Evolutionary conservation across 805 yeast species (phyloP).

Genomic region (Suhomyces sp.): DNA sequence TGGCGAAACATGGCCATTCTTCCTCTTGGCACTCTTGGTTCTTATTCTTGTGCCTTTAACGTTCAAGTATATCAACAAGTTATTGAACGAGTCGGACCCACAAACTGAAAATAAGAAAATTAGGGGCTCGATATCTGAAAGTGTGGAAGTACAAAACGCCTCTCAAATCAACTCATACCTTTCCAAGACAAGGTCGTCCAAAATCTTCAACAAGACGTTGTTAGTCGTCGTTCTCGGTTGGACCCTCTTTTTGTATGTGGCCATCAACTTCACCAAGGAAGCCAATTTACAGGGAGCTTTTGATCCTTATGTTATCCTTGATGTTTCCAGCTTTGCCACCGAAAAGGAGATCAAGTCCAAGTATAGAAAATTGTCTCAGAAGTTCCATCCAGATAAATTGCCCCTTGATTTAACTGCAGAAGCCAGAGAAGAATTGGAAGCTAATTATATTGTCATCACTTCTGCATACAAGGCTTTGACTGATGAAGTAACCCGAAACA

Average conservation of each 20-base stretch:
- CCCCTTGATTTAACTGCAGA: constrained; percentile 59
- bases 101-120: constrained; percentile 20
- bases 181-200: constrained; percentile 27
- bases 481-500: constrained; percentile 80
- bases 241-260: constrained; percentile 47
- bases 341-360: constrained; percentile 79
- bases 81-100: constrained; percentile 19
- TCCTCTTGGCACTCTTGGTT: constrained; percentile 68
- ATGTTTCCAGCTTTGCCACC: constrained; percentile 61
- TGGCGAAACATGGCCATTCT: constrained; percentile 92
- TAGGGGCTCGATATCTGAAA: constrained; percentile 31
- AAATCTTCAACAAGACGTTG: constrained; percentile 39
- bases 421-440: constrained; percentile 62
- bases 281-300: constrained; percentile 54
- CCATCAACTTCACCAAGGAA: constrained; percentile 39
- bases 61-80: constrained; percentile 22
- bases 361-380: constrained; percentile 83
- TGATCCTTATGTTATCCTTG: constrained; percentile 90
- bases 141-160: constrained; percentile 31
- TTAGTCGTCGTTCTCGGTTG: constrained; percentile 53
- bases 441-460: constrained; percentile 73
- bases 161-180: constrained; percentile 25
- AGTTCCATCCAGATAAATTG: constrained; percentile 92
- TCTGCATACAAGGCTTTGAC: constrained; percentile 95
- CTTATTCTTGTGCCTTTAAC: constrained; percentile 70